Percentiles rank a stretch among this genome's conserved stretches.
Evolutionary conservation across 345 rosid species (phyloP).

Genomic region (Lepidium sativum): DNA sequence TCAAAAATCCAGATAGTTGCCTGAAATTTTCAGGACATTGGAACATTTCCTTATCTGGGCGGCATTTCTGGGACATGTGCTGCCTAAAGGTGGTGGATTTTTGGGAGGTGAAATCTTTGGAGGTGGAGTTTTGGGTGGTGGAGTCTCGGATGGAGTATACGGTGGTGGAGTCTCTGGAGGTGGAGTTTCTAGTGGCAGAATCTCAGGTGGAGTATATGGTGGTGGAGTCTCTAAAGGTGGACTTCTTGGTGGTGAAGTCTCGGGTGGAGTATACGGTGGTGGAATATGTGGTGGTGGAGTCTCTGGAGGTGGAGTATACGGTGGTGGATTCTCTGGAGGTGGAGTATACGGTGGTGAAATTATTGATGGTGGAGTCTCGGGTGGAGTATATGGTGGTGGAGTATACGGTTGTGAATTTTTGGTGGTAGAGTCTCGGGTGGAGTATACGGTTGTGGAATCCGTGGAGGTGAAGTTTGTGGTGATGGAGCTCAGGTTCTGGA

Average conservation of each 20-base stretch:
- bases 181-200: background rate
- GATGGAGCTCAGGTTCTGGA: background rate
- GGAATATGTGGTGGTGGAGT: background rate
- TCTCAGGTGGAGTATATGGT: background rate
- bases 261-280: background rate
- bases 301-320: background rate
- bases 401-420: background rate
- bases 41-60: background rate
- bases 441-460: background rate
- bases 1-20: background rate
- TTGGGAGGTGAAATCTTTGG: background rate
- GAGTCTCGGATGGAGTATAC: background rate
- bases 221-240: background rate
- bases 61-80: background rate
- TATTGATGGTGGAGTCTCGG: background rate
- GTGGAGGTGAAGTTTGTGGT: background rate
- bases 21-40: background rate
- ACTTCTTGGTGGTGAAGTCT: background rate
- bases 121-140: background rate
- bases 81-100: no score
- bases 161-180: background rate
- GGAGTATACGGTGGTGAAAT: background rate
- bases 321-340: background rate
- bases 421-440: background rate
- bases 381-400: background rate